Base-by-base conservation (phyloP, 148 eudicot species). In the Spergularia marina region DNA sequence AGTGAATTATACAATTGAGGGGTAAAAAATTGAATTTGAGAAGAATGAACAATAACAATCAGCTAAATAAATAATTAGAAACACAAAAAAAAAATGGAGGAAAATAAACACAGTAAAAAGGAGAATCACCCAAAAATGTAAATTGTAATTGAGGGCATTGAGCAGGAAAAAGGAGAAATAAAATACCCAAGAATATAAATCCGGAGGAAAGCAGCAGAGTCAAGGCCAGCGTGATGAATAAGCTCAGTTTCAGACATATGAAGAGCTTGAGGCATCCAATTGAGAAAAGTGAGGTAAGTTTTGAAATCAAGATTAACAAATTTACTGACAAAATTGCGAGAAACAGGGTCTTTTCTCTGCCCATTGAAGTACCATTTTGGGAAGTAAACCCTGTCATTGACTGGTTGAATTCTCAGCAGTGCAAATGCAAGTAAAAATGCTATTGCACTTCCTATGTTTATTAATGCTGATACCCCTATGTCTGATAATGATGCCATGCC, bases 191-290 rank as follows among this genome's bases (percentile, higher is more conserved):
- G 91, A 66, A 76, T 82, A 47, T 92, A 95, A 79, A 92, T 89
- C 89, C 97, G 78, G 84, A 92, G 91, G 78, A 95, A 95, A 87
- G 81, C 89, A 84, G 85, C 99, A 81, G 99, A 95, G 76, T 95
- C 98, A 83, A 95, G 89, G 15, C 99, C 99, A 82, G 99, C 99
- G 85, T 95, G 99, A 17, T 70, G 71, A 78, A 95, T 85, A 34
- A 95, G 81, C 53, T 89, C 81, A 54, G 79, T 16, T 77, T 95
- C 97, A 77, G 82, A 83, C 99, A 95, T 89, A 73, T 77, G 74
- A 71, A 95, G 4, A 76, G 99, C 99, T 57, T 95, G 89, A 77
- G 99, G 99, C 94, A 95, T 92, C 99, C 99, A 95, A 79, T 86
- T 95, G 16, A 95, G 92, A 51, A 95, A 95, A 47, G 87, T 86